A percentile compares a stretch with the other conserved stretches of the same genome.
These are phyloP conservation scores for Cercospora nicotianae DNA, from an alignment of 2,329 filamentous ascomycete genomes.

Conservation along the genomic window DNA sequence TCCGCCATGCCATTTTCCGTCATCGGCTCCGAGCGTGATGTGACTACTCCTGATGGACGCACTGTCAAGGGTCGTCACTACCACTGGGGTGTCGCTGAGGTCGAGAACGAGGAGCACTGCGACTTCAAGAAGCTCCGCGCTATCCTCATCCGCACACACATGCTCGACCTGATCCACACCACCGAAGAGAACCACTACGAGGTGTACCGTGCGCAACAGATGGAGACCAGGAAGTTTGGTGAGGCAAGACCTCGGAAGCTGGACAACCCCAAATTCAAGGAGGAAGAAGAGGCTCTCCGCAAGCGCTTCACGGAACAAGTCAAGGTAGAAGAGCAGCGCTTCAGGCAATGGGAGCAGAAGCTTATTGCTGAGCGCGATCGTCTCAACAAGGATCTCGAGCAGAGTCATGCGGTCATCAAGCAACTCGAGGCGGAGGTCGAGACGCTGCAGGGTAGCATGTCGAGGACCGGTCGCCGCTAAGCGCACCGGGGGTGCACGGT, in stretches of 20 bases:
- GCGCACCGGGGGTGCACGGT: background rate
- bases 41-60: slow-evolving; percentile 91
- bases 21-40: slow-evolving; percentile 98
- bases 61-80: slow-evolving; percentile 99
- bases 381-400: slow-evolving; percentile 99
- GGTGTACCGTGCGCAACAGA: slow-evolving; percentile 97
- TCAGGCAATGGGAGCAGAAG: slow-evolving; percentile 99
- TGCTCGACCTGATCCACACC: slow-evolving; percentile 99
- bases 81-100: slow-evolving; percentile 98
- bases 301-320: slow-evolving; percentile 99
- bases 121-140: slow-evolving; percentile 99
- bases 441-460: slow-evolving; percentile 66
- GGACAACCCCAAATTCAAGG: slow-evolving; percentile 99
- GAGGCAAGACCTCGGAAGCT: slow-evolving; percentile 96
- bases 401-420: slow-evolving; percentile 90
- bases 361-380: slow-evolving; percentile 97
- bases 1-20: slow-evolving; percentile 98
- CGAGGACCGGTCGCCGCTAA: slow-evolving; percentile 38
- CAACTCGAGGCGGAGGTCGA: slow-evolving; percentile 90
- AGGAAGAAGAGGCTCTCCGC: slow-evolving; percentile 95
- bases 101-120: slow-evolving; percentile 99
- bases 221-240: slow-evolving; percentile 99
- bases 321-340: slow-evolving; percentile 99
- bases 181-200: slow-evolving; percentile 99
- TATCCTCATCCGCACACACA: slow-evolving; percentile 92